A percentile compares a stretch with the other conserved stretches of the same genome.
phyloP scores from a whole-genome alignment of 345 rosid genomes.

The Barbarea vulgaris region DNA sequence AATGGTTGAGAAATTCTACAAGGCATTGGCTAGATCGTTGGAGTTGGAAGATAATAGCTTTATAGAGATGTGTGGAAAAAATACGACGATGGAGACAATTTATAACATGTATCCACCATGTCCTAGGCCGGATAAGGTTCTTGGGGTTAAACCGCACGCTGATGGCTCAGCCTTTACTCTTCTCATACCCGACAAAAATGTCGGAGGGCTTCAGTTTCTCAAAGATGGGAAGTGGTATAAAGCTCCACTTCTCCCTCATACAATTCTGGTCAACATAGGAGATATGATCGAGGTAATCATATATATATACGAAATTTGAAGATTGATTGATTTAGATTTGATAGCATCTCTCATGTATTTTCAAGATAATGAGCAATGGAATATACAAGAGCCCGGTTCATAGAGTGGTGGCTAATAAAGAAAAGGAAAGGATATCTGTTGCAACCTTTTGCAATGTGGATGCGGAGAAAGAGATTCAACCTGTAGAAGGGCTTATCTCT shows the following conservation, averaged over 20 bases:
- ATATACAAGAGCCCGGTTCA: slow-evolving; percentile 59
- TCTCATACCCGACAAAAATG: slow-evolving; percentile 55
- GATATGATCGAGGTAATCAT: slow-evolving; percentile 53
- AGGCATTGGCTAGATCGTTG: slow-evolving; percentile 57
- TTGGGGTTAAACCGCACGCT: slow-evolving; percentile 61
- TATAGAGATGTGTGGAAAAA: slow-evolving; percentile 49
- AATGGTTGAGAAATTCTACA: slow-evolving; percentile 39
- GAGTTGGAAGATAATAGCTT: slow-evolving; percentile 53
- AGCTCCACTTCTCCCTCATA: slow-evolving; percentile 48
- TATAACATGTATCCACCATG: slow-evolving; percentile 67
- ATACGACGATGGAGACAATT: slow-evolving; percentile 45
- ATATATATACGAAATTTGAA: background rate
- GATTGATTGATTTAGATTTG: slow-evolving; percentile 2
- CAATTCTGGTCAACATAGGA: slow-evolving; percentile 55
- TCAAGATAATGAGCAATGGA: slow-evolving; percentile 66
- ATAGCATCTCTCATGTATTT: background rate
- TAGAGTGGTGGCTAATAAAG: slow-evolving; percentile 50
- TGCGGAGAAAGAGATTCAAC: slow-evolving; percentile 42
- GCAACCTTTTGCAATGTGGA: slow-evolving; percentile 54
- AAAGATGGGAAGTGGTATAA: slow-evolving; percentile 56
- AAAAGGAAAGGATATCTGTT: slow-evolving; percentile 50
- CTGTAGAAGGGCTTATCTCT: slow-evolving; percentile 38
- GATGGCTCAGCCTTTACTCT: slow-evolving; percentile 63
- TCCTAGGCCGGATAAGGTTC: slow-evolving; percentile 53
- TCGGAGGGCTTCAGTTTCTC: slow-evolving; percentile 53